Base-by-base conservation (phyloP, 2,329 filamentous ascomycete genomes). In the Phyllosticta capitalensis region DNA sequence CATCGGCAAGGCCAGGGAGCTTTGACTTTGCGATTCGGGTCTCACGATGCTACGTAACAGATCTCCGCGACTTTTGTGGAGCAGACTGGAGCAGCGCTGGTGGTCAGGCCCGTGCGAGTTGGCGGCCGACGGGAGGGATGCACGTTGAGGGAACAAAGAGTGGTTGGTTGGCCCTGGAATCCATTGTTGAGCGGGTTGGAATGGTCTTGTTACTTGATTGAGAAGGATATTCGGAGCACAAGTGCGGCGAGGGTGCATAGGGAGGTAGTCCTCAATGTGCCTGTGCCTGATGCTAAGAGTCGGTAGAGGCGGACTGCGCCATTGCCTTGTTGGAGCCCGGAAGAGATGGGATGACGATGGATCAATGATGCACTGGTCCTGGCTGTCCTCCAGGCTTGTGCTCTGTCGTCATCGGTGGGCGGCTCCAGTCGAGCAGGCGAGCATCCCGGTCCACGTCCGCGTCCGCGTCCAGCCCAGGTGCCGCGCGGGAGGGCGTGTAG, bases 1-100 rank as follows among this genome's bases (percentile, higher is more conserved):
- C n/a, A n/a, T n/a, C n/a, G n/a, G 24, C 38, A n/a, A 45, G 38
- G n/a, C 12, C 38, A n/a, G 38, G 4, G 17, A 45, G 38, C 38
- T 45, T 45, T 45, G 38, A 45, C 38, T 45, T n/a, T 3, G 17
- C 38, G 38, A 45, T 45, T n/a, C 17, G 38, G 38, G 12, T 45
- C 17, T 45, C 38, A 45, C 38, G 38, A 45, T 58, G 56, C 51
- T 51, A 58, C 51, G 56, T 52, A 50, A 24, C 52, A 33, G 56
- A 59, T 59, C 56, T 59, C 56, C 56, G 30, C 9, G 52, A 26
- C 56, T 53, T 58, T 58, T 58, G 56, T 58, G 56, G 56, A 58
- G 56, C 56, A 45, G 38, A 45, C 38, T 45, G 38, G 24, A 33
- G 52, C 56, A 24, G 28, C 52, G 56, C 45, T 49, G 51, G 52